Conservation (phyloP, 176 grass and related monocot genomes). For the Triticum urartu region DNA sequence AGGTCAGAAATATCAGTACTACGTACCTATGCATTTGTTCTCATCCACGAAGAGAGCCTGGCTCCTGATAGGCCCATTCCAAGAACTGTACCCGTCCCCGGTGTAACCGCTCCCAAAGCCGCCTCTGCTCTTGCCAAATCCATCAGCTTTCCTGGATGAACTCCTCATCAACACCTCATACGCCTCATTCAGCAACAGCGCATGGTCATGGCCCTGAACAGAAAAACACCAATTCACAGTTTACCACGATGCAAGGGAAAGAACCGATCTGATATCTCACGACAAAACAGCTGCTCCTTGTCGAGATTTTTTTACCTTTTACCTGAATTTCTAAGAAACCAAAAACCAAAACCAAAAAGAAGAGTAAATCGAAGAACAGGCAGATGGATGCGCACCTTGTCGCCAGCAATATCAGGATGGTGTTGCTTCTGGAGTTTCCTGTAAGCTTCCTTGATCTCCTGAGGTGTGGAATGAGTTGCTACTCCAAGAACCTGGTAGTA, state of each 20-base stretch:
- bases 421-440: conserved; percentile 76
- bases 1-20: background rate
- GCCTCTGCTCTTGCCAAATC: conserved; percentile 17
- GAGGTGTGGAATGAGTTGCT: conserved; percentile 43
- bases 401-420: conserved; percentile 68
- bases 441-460: conserved; percentile 72
- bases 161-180: conserved; percentile 46
- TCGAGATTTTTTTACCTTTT: background rate
- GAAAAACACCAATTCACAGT: background rate
- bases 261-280: background rate
- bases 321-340: background rate
- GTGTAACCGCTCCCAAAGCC: conserved; percentile 31
- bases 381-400: conserved; percentile 37
- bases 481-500: conserved; percentile 59
- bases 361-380: background rate
- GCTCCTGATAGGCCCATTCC: conserved; percentile 57
- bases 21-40: conserved; percentile 71
- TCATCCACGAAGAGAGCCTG: conserved; percentile 68
- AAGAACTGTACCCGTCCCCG: conserved; percentile 56
- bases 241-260: background rate
- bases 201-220: conserved; percentile 58
- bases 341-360: background rate
- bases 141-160: conserved; percentile 21
- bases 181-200: conserved; percentile 59
- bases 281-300: background rate